Evolutionary conservation across 2,329 filamentous ascomycete genomes (phyloP), one percentile per base, ranked within the genome.

Genomic region (Talaromyces sp.): DNA sequence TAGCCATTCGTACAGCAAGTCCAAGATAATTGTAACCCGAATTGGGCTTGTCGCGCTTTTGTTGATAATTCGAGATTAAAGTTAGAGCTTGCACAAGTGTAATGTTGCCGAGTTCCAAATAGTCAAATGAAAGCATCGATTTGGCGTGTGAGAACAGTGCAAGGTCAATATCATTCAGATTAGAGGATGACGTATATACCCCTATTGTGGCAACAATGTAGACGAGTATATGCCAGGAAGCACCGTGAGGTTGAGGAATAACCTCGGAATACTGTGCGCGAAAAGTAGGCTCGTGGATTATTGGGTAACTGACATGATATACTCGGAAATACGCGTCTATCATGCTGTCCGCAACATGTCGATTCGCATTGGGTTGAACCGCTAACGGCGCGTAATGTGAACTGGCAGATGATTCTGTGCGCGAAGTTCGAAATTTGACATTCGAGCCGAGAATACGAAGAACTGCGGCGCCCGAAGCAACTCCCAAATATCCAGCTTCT

Each of bases 1-100:
- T 77, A 1, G 79, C 78, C 74, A 81, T 80, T 50, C 77, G 70
- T 27, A 78, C 70, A 17, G 78, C 78, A 12, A 81, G 64, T 1
- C 79, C 79, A 11, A 80, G 66, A 62, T 78, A 80, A 54, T 79
- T 80, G 69, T 77, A 81, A 4, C 78, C 79, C 11, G 74, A 77
- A 62, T 81, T 81, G 2, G 79, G 79, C 62, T 80, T 80, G 66
- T 80, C 78, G 32, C 77, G 72, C 63, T 81, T 81, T 64, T 81
- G 79, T 0, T 77, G 70, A 62, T 80, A 80, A 58, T 81, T 80
- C 57, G 77, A 76, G 64, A 81, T 70, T 56, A 81, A 70, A n/a
- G 75, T 67, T 31, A 82, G 69, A 1, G 75, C 74, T 64, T 81
- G 80, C 1, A 81, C 79, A 17, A 80, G 69, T 9, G 75, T 79